Conservation (phyloP, 1,139 yeast species). For the Scheffersomyces segobiensis region DNA sequence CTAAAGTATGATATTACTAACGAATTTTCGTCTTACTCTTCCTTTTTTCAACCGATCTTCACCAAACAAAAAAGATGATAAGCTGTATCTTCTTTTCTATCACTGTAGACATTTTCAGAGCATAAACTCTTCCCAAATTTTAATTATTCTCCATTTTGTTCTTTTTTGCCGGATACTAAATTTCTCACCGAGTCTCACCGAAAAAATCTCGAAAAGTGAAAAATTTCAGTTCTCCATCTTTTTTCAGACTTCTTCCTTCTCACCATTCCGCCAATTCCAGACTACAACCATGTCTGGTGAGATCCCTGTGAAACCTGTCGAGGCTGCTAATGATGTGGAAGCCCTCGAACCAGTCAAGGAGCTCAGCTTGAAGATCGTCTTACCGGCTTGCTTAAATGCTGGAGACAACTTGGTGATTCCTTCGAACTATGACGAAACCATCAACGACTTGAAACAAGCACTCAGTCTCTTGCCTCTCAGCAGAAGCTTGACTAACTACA, state of each 20-base stretch:
- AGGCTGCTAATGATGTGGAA: not conserved
- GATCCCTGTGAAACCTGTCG: not conserved
- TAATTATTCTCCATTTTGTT: not conserved
- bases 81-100: too few relatives aligned
- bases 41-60: not conserved
- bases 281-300: not conserved
- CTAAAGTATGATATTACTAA: too few relatives aligned
- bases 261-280: not conserved
- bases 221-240: not conserved
- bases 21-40: not conserved
- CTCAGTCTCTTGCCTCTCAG: slow-evolving; percentile 55
- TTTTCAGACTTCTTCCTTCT: not conserved
- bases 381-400: slow-evolving; percentile 29
- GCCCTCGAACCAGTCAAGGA: slow-evolving; percentile 14
- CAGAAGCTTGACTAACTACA: slow-evolving; percentile 62
- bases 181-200: not conserved
- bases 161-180: not conserved
- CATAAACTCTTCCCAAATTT: not conserved
- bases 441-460: slow-evolving; percentile 61
- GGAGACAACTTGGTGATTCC: slow-evolving; percentile 34
- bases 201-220: not conserved
- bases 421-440: slow-evolving; percentile 40
- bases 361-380: slow-evolving; percentile 29
- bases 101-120: too few relatives aligned
- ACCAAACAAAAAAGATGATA: not conserved